Evolutionary conservation across 805 yeast genomes (phyloP).

Genomic region (Lipomyces lipofer): DNA sequence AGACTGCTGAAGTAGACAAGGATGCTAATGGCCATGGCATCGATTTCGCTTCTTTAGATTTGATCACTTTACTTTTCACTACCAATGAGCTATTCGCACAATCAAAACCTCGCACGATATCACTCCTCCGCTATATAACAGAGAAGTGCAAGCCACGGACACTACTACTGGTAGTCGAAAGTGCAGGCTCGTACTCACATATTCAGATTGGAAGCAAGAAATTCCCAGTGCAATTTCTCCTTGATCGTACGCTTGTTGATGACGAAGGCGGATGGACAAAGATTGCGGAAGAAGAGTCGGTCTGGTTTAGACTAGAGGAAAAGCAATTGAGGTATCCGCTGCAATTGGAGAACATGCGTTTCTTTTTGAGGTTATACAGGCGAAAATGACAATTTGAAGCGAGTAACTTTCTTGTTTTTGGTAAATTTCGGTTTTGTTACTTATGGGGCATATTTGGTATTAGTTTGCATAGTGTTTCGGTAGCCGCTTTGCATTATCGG

Average conservation of each 20-base stretch:
- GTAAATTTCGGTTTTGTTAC: too few species aligned
- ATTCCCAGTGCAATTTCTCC: constrained; percentile 79
- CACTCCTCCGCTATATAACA: constrained; percentile 56
- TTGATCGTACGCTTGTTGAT: constrained; percentile 61
- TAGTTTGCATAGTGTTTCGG: too few species aligned
- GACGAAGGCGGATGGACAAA: constrained; percentile 56
- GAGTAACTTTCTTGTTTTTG: too few species aligned
- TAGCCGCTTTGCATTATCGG: too few species aligned
- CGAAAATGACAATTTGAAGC: too few species aligned
- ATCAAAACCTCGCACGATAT: constrained; percentile 60
- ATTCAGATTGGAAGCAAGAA: constrained; percentile 71
- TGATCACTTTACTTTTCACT: constrained; percentile 77
- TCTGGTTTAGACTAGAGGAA: constrained; percentile 70
- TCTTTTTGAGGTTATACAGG: constrained; percentile 72
- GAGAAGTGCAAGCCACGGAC: constrained; percentile 56
- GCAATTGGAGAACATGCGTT: constrained; percentile 84
- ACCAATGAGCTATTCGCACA: constrained; percentile 83
- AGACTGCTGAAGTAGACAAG: neutral
- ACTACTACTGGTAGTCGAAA: constrained; percentile 68
- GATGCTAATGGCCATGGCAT: neutral
- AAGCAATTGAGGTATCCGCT: constrained; percentile 56
- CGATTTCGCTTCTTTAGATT: constrained; percentile 38
- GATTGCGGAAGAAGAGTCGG: constrained; percentile 65
- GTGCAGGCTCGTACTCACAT: constrained; percentile 88
- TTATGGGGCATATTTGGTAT: too few species aligned